These are phyloP conservation scores for Populus euphratica DNA, from an alignment of 345 rosid genomes.

Conservation along the genomic window DNA sequence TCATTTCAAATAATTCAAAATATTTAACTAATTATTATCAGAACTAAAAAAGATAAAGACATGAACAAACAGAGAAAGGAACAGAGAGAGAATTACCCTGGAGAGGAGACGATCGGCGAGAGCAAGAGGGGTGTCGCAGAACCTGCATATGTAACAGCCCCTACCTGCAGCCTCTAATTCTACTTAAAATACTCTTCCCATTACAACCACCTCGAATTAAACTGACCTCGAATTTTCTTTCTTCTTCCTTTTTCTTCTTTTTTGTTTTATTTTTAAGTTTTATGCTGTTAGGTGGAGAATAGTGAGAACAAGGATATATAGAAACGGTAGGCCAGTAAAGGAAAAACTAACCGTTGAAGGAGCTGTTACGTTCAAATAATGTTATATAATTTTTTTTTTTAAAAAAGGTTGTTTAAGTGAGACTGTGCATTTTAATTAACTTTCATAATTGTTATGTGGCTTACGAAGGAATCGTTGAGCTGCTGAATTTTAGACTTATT, in stretches of 20 bases:
- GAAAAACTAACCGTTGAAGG: too few relatives aligned
- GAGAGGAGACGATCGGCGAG: conserved; percentile 37
- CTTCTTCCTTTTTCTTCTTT: not conserved
- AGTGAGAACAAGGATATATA: too few relatives aligned
- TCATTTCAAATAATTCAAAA: not conserved
- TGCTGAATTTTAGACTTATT: too few relatives aligned
- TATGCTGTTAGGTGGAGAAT: too few relatives aligned
- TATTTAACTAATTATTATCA: not conserved
- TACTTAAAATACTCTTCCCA: conserved; percentile 41
- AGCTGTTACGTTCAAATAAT: too few relatives aligned
- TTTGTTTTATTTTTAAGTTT: not conserved
- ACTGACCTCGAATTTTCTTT: not conserved
- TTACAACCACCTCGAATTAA: not conserved
- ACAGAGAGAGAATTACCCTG: conserved; percentile 18
- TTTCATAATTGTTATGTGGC: too few relatives aligned
- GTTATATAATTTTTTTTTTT: too few relatives aligned
- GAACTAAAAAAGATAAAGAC: not conserved
- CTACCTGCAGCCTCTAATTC: conserved; percentile 21
- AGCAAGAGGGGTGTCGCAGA: conserved; percentile 40
- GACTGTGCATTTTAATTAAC: too few relatives aligned
- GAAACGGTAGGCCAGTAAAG: too few relatives aligned
- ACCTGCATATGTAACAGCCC: conserved; percentile 35
- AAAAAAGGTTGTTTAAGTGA: too few relatives aligned
- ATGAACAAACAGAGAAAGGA: not conserved
- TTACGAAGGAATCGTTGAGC: too few relatives aligned